Conservation (phyloP, 108 stramenopile species). For the Nitzschia palea region DNA sequence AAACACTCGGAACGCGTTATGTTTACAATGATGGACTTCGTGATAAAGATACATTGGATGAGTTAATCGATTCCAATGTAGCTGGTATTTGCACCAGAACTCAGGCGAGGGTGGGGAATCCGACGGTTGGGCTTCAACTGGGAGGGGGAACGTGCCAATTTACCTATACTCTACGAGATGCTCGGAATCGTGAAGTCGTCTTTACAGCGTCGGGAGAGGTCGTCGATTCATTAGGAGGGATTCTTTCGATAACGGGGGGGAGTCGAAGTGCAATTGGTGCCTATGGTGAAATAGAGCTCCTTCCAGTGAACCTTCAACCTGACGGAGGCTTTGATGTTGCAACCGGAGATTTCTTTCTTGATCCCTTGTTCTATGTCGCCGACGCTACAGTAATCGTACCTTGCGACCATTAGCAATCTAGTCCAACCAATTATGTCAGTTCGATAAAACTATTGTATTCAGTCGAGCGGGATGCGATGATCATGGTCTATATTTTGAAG, state of each 20-base stretch:
- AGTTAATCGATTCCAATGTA: slow-evolving; percentile 3
- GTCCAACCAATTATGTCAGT: no score
- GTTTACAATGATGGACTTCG: slow-evolving; percentile 31
- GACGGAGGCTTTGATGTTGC: slow-evolving; percentile 11
- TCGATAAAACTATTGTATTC: no score
- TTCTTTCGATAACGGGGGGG: slow-evolving; percentile 19
- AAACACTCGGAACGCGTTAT: slow-evolving; percentile 21
- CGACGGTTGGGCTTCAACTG: slow-evolving; percentile 15
- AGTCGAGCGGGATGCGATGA: no score
- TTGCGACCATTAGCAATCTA: no score
- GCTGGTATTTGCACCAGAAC: slow-evolving; percentile 19
- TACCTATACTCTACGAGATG: slow-evolving; percentile 4
- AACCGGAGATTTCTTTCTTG: slow-evolving; percentile 23
- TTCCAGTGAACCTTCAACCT: slow-evolving; percentile 3
- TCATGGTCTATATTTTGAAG: no score
- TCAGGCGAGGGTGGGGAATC: slow-evolving; percentile 14
- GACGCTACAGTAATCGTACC: slow-evolving; percentile 19
- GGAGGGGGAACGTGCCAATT: slow-evolving; percentile 15
- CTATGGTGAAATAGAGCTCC: slow-evolving; percentile 14
- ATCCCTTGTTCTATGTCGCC: slow-evolving; percentile 15
- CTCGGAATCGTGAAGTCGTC: slow-evolving; percentile 7
- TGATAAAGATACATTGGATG: slow-evolving; percentile 10
- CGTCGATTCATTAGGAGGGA: slow-evolving; percentile 14
- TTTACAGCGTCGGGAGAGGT: slow-evolving; percentile 20
- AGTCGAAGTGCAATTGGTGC: slow-evolving; percentile 6